phyloP scores from a whole-genome alignment of 257 asterid genomes.

The Cruciata laevipes region DNA sequence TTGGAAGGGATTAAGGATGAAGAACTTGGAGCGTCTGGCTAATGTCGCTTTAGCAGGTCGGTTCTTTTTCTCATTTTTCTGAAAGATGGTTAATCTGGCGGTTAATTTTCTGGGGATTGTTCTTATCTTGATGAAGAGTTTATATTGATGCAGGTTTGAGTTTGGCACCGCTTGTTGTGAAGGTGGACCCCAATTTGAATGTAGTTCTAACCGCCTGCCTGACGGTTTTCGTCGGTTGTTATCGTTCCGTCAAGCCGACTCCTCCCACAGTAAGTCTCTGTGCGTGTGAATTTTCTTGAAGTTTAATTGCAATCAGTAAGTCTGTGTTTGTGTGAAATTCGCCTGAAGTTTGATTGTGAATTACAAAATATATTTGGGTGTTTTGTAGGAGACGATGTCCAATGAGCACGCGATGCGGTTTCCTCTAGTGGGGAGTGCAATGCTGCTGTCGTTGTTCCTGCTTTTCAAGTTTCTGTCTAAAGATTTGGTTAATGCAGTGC shows the following conservation, averaged over 20 bases:
- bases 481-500: constrained; percentile 95
- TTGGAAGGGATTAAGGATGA: constrained; percentile 18
- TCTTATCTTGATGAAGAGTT: not conserved
- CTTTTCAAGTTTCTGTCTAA: constrained; percentile 94
- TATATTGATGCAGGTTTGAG: constrained; percentile 51
- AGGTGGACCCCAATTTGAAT: constrained; percentile 84
- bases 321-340: not conserved
- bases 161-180: constrained; percentile 82
- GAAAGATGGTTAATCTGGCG: not conserved
- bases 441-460: constrained; percentile 86
- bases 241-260: constrained; percentile 84
- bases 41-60: constrained; percentile 40
- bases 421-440: constrained; percentile 93
- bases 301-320: too few species aligned
- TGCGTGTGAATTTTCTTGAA: too few species aligned
- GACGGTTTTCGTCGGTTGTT: constrained; percentile 84
- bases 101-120: not conserved
- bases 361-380: constrained; percentile 9
- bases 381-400: constrained; percentile 89
- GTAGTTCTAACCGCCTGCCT: constrained; percentile 85
- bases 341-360: not conserved
- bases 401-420: constrained; percentile 96
- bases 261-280: constrained; percentile 72
- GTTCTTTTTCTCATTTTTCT: not conserved
- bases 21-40: constrained; percentile 34